Percentiles rank a stretch among this genome's conserved stretches.
Evolutionary conservation across 1,284 basidiomycete genomes (phyloP).

Genomic region (Coniferiporia sulphurascens): DNA sequence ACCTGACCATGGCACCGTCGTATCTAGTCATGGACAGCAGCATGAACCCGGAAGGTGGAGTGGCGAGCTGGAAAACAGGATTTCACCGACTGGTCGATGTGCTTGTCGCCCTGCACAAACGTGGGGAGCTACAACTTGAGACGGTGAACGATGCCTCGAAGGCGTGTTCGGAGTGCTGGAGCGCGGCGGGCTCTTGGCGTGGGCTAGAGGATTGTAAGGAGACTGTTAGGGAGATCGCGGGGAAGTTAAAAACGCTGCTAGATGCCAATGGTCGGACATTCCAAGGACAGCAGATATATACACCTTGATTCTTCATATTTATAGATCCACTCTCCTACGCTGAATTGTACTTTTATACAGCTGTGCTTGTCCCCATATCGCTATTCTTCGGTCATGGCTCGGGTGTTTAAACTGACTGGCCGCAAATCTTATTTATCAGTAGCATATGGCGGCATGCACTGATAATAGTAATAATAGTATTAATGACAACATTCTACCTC

Average conservation of each 20-base stretch:
- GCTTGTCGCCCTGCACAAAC: conserved; percentile 58
- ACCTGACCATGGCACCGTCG: conserved; percentile 64
- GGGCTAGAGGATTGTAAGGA: conserved; percentile 57
- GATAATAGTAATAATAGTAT: no score
- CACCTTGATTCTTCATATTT: conserved; percentile 33
- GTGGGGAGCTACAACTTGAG: conserved; percentile 61
- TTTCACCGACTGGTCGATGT: conserved; percentile 66
- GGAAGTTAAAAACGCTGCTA: conserved; percentile 57
- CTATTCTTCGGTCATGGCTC: no score
- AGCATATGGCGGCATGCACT: no score
- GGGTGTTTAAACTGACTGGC: no score
- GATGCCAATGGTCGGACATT: conserved; percentile 67
- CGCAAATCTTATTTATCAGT: no score
- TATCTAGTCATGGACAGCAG: conserved; percentile 70
- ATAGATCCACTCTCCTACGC: background rate
- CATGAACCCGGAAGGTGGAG: conserved; percentile 52
- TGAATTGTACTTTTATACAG: background rate
- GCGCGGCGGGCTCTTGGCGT: conserved; percentile 59
- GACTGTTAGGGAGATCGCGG: conserved; percentile 53
- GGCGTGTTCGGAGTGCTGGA: conserved; percentile 81
- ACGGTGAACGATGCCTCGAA: conserved; percentile 67
- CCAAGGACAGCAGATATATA: conserved; percentile 56
- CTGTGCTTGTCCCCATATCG: background rate
- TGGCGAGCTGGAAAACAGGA: conserved; percentile 58
- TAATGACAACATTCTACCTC: no score